A percentile compares a stretch with the other conserved stretches of the same genome.
Evolutionary conservation across 371 early-diverging fungal genomes (phyloP).

Genomic region (Syncephalastrum contaminatum): DNA sequence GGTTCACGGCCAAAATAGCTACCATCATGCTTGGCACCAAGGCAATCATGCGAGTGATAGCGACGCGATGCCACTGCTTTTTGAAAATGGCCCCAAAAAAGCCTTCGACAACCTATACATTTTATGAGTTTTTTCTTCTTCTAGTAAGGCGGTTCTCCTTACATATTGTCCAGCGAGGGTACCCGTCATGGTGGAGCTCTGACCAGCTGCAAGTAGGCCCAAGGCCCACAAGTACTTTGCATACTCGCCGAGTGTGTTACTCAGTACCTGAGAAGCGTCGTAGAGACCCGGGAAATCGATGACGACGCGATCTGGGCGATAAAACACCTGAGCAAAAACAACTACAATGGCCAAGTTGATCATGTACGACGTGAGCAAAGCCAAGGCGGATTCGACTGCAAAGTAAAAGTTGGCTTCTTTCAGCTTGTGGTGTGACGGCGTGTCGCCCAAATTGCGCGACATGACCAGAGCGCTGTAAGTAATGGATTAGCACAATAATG

Average conservation of each 20-base stretch:
- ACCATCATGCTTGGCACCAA: conserved; percentile 69
- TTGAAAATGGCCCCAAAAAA: conserved; percentile 63
- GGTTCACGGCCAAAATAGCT: conserved; percentile 59
- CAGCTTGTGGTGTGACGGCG: conserved; percentile 44
- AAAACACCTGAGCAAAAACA: conserved; percentile 66
- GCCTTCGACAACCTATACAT: conserved; percentile 45
- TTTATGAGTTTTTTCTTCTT: not conserved
- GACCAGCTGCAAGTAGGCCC: conserved; percentile 71
- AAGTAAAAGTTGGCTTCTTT: conserved; percentile 71
- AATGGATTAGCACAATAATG: too few relatives aligned
- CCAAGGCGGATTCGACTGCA: conserved; percentile 61
- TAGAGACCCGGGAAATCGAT: conserved; percentile 45
- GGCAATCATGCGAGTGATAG: conserved; percentile 62
- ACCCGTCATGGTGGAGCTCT: conserved; percentile 75
- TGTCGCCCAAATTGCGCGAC: conserved; percentile 55
- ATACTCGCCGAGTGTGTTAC: conserved; percentile 52
- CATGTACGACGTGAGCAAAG: conserved; percentile 64
- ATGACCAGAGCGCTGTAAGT: conserved; percentile 51
- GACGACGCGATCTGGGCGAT: conserved; percentile 31
- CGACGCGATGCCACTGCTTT: conserved; percentile 68
- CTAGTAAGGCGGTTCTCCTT: conserved; percentile 7
- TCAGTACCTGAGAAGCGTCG: conserved; percentile 62
- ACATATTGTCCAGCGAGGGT: conserved; percentile 78
- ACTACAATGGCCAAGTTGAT: conserved; percentile 75
- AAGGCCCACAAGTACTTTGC: conserved; percentile 67